phyloP scores from a whole-genome alignment of 208 protist genomes.

The Tritrichomonas foetus region DNA sequence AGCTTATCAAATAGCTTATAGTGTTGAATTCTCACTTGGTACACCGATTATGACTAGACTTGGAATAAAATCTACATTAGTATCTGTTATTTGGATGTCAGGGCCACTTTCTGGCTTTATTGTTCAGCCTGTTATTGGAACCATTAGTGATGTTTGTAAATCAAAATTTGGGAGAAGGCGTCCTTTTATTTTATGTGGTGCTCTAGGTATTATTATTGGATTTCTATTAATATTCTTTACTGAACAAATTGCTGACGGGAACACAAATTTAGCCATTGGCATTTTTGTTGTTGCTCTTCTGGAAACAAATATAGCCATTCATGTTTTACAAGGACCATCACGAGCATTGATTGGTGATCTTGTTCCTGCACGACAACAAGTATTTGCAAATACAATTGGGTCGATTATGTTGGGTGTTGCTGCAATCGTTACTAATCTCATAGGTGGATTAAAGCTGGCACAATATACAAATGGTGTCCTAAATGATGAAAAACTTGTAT shows the following conservation, averaged over 20 bases:
- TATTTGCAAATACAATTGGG: not conserved
- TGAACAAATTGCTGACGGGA: not conserved
- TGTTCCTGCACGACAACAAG: not conserved
- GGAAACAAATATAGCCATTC: not conserved
- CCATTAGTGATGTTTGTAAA: not conserved
- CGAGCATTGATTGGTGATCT: not conserved
- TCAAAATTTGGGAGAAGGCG: not conserved
- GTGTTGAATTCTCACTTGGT: not conserved
- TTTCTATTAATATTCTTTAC: not conserved
- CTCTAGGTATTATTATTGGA: not conserved
- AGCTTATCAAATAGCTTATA: not conserved
- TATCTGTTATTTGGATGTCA: not conserved
- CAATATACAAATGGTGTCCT: not conserved
- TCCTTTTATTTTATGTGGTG: not conserved
- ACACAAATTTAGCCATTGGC: not conserved
- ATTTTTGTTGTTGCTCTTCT: not conserved
- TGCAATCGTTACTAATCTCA: not conserved
- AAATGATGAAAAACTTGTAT: not conserved
- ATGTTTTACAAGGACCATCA: not conserved
- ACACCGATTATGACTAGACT: not conserved
- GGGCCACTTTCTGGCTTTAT: not conserved
- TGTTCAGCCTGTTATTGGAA: not conserved
- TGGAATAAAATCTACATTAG: not conserved
- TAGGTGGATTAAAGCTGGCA: slow-evolving; percentile 8
- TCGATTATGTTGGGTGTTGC: not conserved